These are phyloP conservation scores for Thelephora ganbajun DNA, from an alignment of 768 basidiomycete species.

Conservation along the genomic window DNA sequence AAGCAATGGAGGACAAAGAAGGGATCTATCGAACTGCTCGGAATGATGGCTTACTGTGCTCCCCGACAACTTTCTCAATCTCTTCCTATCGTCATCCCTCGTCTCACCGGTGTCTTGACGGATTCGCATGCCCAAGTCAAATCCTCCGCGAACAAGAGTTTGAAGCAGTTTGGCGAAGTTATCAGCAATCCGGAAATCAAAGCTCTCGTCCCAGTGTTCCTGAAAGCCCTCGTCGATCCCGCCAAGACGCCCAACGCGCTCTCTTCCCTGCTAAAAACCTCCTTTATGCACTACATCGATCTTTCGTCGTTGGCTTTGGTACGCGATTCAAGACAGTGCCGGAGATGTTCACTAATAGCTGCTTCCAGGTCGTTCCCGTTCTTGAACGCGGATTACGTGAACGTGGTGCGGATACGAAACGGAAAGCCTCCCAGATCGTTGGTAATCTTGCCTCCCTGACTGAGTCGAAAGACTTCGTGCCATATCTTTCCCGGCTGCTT, in stretches of 20 bases:
- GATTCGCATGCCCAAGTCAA: slow-evolving; percentile 97
- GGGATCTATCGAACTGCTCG: slow-evolving; percentile 91
- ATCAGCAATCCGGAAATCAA: slow-evolving; percentile 97
- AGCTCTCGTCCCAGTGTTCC: slow-evolving; percentile 71
- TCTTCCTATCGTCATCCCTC: slow-evolving; percentile 90
- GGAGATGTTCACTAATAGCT: slow-evolving; percentile 1
- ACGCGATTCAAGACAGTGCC: slow-evolving; percentile 13
- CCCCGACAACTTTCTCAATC: slow-evolving; percentile 90
- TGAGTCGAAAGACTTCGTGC: slow-evolving; percentile 85
- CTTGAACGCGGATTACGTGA: slow-evolving; percentile 87
- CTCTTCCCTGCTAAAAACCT: slow-evolving; percentile 77
- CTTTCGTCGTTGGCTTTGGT: slow-evolving; percentile 91
- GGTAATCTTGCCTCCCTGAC: slow-evolving; percentile 92
- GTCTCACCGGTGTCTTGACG: slow-evolving; percentile 87
- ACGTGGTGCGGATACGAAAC: slow-evolving; percentile 86
- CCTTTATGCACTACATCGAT: slow-evolving; percentile 97
- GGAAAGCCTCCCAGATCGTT: slow-evolving; percentile 91
- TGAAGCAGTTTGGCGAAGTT: slow-evolving; percentile 98
- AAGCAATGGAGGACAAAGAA: slow-evolving; percentile 98
- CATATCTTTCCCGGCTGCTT: slow-evolving; percentile 78
- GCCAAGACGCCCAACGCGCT: slow-evolving; percentile 79
- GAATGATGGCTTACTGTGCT: slow-evolving; percentile 98
- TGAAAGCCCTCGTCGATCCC: slow-evolving; percentile 94
- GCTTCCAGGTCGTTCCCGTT: slow-evolving; percentile 74
- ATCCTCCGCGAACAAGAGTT: slow-evolving; percentile 80